These are phyloP conservation scores for Kokia cookei DNA, from an alignment of 441 rosid genomes.

Conservation along the genomic window DNA sequence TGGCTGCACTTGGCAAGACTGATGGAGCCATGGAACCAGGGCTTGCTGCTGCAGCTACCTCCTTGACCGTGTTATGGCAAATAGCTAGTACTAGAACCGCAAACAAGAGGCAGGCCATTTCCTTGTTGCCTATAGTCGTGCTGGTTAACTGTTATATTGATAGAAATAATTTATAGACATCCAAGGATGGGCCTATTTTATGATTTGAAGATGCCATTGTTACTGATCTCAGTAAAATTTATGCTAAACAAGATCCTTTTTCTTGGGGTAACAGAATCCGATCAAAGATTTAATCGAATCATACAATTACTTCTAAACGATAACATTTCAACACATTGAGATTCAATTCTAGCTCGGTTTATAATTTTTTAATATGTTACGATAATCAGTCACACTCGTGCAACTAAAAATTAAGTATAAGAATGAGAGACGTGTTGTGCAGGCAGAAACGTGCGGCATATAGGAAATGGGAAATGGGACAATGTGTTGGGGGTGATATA, in stretches of 20 bases:
- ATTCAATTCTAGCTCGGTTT: neutral
- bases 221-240: neutral
- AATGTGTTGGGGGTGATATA: neutral
- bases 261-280: neutral
- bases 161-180: constrained; percentile 1
- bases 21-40: constrained; percentile 2
- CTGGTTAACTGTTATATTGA: constrained; percentile 6
- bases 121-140: constrained; percentile 4
- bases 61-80: constrained; percentile 17
- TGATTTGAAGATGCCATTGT: neutral
- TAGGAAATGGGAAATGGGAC: constrained; percentile 4
- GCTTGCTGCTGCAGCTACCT: constrained; percentile 11
- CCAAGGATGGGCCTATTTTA: neutral
- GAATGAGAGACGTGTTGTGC: neutral
- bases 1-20: constrained; percentile 23
- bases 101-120: constrained; percentile 18
- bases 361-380: too few species aligned
- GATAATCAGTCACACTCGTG: too few species aligned
- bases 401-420: too few species aligned
- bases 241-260: neutral
- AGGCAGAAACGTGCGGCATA: neutral
- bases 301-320: neutral
- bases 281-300: neutral
- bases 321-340: neutral
- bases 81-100: constrained; percentile 25